Evolutionary conservation across 345 rosid genomes (phyloP), one percentile per base, ranked within the genome.

Genomic region (Populus alba): DNA sequence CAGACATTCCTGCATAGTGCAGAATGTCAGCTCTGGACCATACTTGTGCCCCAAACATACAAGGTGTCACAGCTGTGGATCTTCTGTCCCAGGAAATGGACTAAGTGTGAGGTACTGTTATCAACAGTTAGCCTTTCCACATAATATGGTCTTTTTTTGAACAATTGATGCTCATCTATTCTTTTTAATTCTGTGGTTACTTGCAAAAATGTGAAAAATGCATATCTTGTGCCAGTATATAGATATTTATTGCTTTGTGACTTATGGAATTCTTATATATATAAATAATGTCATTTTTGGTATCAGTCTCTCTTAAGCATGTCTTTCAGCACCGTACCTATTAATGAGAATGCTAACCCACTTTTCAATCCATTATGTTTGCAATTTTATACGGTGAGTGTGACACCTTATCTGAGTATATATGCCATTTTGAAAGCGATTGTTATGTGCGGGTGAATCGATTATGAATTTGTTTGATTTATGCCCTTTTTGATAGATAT

Each of bases 21-120:
- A 96, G 99, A 97, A 90, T 87, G 97, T 91, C 74, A 86, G 92
- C 81, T 89, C 98, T 80, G 99, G 99, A 80, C 99, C 98, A 67
- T 97, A 92, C 89, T 80, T 97, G 86, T 97, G 99, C 83, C 91
- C 95, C 16, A 92, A 97, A 82, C 99, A 97, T 86, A 97, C 97
- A 67, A 90, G 84, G 74, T 97, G 99, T 79, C 98, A 92, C 86
- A 97, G 99, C 84, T 97, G 99, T 87, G 97, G 88, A 82, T 97
- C 98, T 71, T 86, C 75, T 86, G 97, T 97, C 70, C 99, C 99
- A 16, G 99, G 99, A 85, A 97, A 97, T 84, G 99, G 99, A 81
- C 87, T 92, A 81, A 97, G 99, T 63, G 91, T 94, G 86, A 87
- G 99, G 99, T 94, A 94, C 53, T 66, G 57, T 75, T 72, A 62